Percentiles rank a stretch among this genome's conserved stretches.
phyloP scores from a whole-genome alignment of 352 stramenopile genomes.

The Phytophthora palmivora region DNA sequence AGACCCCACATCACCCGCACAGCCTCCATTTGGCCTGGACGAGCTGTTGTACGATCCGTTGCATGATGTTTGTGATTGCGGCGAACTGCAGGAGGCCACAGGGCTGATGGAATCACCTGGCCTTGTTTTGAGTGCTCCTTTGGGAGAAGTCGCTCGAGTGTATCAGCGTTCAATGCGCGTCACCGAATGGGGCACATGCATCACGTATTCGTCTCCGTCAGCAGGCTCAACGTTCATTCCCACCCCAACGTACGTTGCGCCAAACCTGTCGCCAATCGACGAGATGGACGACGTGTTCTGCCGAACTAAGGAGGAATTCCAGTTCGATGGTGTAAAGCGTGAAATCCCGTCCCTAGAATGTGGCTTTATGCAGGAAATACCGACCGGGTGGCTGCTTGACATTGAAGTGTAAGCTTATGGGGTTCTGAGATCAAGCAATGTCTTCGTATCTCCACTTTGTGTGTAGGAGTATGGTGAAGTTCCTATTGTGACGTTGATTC shows the following conservation, averaged over 20 bases:
- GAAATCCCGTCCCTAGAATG: conserved; percentile 13
- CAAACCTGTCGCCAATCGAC: conserved; percentile 13
- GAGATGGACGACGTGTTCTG: conserved; percentile 11
- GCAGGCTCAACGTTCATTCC: not conserved
- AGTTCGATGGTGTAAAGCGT: conserved; percentile 16
- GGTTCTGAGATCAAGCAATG: not conserved
- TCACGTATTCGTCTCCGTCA: conserved; percentile 18
- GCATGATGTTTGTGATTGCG: conserved; percentile 23
- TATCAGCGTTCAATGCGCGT: conserved; percentile 16
- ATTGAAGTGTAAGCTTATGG: conserved; percentile 25
- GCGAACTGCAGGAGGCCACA: not conserved
- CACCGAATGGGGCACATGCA: conserved; percentile 20
- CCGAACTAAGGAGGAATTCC: conserved; percentile 6
- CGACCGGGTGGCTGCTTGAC: conserved; percentile 14
- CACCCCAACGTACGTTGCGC: not conserved
- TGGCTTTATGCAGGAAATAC: conserved; percentile 7
- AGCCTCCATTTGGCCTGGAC: conserved; percentile 32
- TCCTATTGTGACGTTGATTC: conserved; percentile 16
- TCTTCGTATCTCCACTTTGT: not conserved
- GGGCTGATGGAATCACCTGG: conserved; percentile 4
- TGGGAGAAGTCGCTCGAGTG: conserved; percentile 24
- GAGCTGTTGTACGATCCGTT: conserved; percentile 39
- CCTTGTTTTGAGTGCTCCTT: conserved; percentile 20
- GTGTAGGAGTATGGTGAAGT: conserved; percentile 18
- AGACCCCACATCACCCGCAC: conserved; percentile 35